These are phyloP conservation scores for Gymnopus androsaceus DNA, from an alignment of 1,284 basidiomycete species.

Conservation along the genomic window DNA sequence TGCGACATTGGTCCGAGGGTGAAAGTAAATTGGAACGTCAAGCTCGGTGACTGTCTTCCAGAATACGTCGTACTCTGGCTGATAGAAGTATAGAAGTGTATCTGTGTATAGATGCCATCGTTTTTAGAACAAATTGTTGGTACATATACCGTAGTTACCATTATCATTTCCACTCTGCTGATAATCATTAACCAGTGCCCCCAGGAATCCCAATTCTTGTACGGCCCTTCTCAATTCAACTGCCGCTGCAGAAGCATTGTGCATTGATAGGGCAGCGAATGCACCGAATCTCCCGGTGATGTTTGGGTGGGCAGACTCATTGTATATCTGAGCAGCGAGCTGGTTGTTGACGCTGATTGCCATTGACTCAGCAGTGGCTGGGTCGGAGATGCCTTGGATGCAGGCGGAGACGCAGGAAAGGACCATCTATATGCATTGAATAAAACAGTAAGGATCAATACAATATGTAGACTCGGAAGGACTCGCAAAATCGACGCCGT, in stretches of 20 bases:
- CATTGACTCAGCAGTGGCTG: slow-evolving; percentile 27
- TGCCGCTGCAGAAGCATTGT: slow-evolving; percentile 17
- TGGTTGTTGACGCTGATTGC: slow-evolving; percentile 26
- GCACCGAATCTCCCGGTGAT: slow-evolving; percentile 18
- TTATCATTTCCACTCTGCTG: slow-evolving; percentile 15
- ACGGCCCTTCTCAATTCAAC: slow-evolving; percentile 16
- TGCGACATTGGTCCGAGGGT: slow-evolving; percentile 31
- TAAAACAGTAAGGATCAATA: too few species aligned
- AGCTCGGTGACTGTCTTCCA: slow-evolving; percentile 17
- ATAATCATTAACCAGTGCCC: slow-evolving; percentile 20
- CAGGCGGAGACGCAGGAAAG: slow-evolving; percentile 42
- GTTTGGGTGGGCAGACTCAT: too few species aligned
- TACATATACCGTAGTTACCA: slow-evolving; percentile 3
- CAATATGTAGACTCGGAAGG: too few species aligned
- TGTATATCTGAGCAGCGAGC: slow-evolving; percentile 12
- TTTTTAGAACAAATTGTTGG: slow-evolving; percentile 6
- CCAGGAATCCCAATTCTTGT: slow-evolving; percentile 17
- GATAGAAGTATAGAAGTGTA: slow-evolving; percentile 31
- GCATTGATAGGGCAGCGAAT: slow-evolving; percentile 20
- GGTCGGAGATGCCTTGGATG: slow-evolving; percentile 14
- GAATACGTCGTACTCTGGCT: slow-evolving; percentile 18
- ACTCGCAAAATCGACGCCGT: slow-evolving; percentile 15
- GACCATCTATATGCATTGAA: slow-evolving; percentile 43
- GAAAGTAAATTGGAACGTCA: slow-evolving; percentile 21
- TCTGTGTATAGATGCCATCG: slow-evolving; percentile 28